Percentiles rank a stretch among this genome's conserved stretches.
Evolutionary conservation across 202 grass and related monocot genomes (phyloP).

Genomic region (Schoenoplectus tabernaemontani): DNA sequence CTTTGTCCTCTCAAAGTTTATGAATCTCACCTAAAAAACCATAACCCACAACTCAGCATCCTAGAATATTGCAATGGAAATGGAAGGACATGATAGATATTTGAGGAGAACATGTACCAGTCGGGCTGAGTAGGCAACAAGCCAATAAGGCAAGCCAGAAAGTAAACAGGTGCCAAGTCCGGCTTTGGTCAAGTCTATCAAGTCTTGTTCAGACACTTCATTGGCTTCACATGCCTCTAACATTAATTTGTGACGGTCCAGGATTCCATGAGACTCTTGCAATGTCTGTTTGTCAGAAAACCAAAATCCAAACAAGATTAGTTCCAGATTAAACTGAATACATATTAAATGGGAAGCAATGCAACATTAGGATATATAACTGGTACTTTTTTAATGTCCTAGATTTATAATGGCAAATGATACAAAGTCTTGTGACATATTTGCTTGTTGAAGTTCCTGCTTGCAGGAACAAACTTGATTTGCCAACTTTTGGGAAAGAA

Average conservation of each 20-base stretch:
- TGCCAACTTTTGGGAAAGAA: background rate
- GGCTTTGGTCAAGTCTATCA: slow-evolving; percentile 87
- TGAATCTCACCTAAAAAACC: slow-evolving; percentile 74
- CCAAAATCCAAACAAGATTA: background rate
- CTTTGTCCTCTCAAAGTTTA: slow-evolving; percentile 88
- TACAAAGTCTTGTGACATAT: background rate
- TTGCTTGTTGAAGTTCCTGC: background rate
- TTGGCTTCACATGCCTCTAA: slow-evolving; percentile 90
- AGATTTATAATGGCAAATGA: background rate
- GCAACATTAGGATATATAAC: background rate
- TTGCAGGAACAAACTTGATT: background rate
- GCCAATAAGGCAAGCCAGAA: slow-evolving; percentile 88
- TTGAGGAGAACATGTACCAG: slow-evolving; percentile 48
- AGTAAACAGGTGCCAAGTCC: slow-evolving; percentile 98
- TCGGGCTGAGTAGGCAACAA: slow-evolving; percentile 84
- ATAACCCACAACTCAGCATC: slow-evolving; percentile 22
- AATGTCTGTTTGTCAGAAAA: slow-evolving; percentile 48
- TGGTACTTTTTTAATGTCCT: background rate
- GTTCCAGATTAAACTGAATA: background rate
- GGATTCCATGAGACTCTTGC: slow-evolving; percentile 84
- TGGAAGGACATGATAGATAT: slow-evolving; percentile 29
- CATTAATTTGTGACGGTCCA: slow-evolving; percentile 80
- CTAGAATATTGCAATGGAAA: slow-evolving; percentile 7
- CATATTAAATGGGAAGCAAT: background rate
- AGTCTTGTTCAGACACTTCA: slow-evolving; percentile 83